Conservation (phyloP, 2,329 filamentous ascomycete genomes). For the Neofusicoccum parvum region DNA sequence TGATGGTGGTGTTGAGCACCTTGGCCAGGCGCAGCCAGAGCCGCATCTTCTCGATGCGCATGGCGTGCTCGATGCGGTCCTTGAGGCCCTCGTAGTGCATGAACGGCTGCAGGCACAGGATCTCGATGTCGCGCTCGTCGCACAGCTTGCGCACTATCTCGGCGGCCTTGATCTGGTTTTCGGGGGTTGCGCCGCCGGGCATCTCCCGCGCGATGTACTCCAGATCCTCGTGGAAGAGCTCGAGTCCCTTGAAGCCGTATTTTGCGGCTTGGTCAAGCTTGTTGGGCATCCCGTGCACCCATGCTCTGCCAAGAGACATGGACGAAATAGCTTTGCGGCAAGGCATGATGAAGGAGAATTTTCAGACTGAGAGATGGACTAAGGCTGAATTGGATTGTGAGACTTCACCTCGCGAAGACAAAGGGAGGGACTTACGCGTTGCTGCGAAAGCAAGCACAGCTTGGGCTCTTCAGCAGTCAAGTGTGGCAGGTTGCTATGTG, state of each 20-base stretch:
- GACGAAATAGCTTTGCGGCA: constrained; percentile 70
- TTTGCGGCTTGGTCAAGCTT: constrained; percentile 70
- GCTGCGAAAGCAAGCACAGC: too few relatives aligned
- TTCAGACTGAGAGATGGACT: neutral
- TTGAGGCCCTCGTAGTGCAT: constrained; percentile 74
- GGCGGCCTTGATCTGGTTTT: constrained; percentile 61
- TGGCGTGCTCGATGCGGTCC: constrained; percentile 60
- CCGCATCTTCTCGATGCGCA: constrained; percentile 63
- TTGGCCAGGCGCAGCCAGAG: constrained; percentile 70
- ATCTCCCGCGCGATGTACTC: constrained; percentile 58
- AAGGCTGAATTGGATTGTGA: neutral
- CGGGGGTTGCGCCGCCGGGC: constrained; percentile 43
- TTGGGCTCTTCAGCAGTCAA: too few relatives aligned
- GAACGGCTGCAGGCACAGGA: constrained; percentile 76
- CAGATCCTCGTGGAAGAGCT: constrained; percentile 79
- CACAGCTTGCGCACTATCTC: constrained; percentile 60
- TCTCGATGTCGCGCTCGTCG: constrained; percentile 54
- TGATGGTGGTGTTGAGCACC: constrained; percentile 68
- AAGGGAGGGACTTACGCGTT: too few relatives aligned
- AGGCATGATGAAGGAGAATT: constrained; percentile 39
- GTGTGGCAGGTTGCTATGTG: too few relatives aligned
- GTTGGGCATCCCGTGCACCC: constrained; percentile 66
- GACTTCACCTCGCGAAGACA: neutral
- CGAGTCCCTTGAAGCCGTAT: constrained; percentile 69
- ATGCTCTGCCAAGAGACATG: constrained; percentile 75